phyloP scores from a whole-genome alignment of 768 basidiomycete genomes.

The Pisolithus tinctorius region DNA sequence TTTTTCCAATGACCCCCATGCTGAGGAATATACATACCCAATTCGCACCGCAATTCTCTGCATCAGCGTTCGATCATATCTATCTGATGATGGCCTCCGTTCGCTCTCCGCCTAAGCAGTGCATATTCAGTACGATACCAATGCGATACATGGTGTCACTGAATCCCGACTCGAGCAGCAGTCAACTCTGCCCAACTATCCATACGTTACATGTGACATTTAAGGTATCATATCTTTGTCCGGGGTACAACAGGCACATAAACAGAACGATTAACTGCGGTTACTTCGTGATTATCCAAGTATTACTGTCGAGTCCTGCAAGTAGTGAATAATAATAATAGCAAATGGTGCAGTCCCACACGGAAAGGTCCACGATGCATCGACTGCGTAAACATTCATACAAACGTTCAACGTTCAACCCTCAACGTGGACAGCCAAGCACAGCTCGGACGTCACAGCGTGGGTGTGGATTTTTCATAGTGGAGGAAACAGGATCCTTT shows the following conservation, averaged over 20 bases:
- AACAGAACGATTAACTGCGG: neutral
- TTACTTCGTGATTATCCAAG: neutral
- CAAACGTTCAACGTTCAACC: slow-evolving; percentile 5
- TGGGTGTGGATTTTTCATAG: slow-evolving; percentile 26
- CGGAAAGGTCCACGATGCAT: slow-evolving; percentile 10
- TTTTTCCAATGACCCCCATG: slow-evolving; percentile 32
- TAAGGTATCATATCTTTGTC: neutral
- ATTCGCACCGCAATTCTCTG: no score
- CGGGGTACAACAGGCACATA: neutral
- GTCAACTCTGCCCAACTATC: no score
- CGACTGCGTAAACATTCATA: neutral
- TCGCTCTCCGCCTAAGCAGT: no score
- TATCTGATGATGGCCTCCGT: no score
- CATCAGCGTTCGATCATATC: neutral
- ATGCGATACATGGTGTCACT: no score
- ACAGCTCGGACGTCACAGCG: slow-evolving; percentile 18
- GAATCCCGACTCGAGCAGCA: no score
- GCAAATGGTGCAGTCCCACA: neutral
- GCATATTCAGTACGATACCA: no score
- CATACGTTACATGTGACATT: neutral
- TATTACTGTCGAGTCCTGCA: slow-evolving; percentile 1
- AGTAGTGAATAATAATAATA: slow-evolving; percentile 5
- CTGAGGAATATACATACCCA: neutral
- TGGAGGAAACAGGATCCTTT: slow-evolving; percentile 47
- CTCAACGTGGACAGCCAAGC: slow-evolving; percentile 9